Evolutionary conservation across 768 basidiomycete genomes (phyloP).

Genomic region (Baorangia bicolor): DNA sequence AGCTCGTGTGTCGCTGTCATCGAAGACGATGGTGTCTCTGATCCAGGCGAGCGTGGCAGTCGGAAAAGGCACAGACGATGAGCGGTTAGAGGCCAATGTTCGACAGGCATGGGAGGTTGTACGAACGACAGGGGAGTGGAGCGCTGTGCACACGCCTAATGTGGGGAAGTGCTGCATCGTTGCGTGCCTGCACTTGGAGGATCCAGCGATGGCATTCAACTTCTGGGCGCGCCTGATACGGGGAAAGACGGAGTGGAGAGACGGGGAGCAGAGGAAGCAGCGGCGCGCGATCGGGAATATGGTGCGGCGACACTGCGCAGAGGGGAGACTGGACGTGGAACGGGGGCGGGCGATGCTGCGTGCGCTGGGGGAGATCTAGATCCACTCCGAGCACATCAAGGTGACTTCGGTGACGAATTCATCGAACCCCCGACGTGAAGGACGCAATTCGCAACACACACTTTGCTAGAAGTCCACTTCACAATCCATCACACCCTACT

Average conservation of each 20-base stretch:
- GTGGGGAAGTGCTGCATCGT: conserved; percentile 52
- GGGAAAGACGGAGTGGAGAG: conserved; percentile 46
- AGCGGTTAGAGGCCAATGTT: conserved; percentile 36
- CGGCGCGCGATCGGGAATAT: conserved; percentile 42
- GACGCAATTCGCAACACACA: too few relatives aligned
- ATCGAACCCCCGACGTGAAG: too few relatives aligned
- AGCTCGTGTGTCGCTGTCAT: conserved; percentile 39
- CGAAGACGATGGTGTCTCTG: conserved; percentile 50
- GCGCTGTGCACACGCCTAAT: conserved; percentile 41
- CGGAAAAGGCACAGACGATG: conserved; percentile 25
- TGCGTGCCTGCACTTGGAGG: conserved; percentile 47
- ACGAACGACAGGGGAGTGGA: conserved; percentile 34
- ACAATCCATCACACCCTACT: too few relatives aligned
- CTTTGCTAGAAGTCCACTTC: too few relatives aligned
- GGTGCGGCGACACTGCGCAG: conserved; percentile 31
- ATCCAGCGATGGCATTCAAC: conserved; percentile 52
- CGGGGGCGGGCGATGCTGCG: conserved; percentile 21
- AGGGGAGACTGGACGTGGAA: conserved; percentile 25
- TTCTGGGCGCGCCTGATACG: conserved; percentile 58
- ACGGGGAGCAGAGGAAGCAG: conserved; percentile 42
- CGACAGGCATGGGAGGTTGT: conserved; percentile 44
- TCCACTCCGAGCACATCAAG: too few relatives aligned
- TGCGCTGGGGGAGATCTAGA: conserved; percentile 18
- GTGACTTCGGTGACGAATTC: too few relatives aligned
- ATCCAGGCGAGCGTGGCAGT: conserved; percentile 41